Evolutionary conservation across 306 rosid species (phyloP).

Genomic region (Cicer pinnatifidum): DNA sequence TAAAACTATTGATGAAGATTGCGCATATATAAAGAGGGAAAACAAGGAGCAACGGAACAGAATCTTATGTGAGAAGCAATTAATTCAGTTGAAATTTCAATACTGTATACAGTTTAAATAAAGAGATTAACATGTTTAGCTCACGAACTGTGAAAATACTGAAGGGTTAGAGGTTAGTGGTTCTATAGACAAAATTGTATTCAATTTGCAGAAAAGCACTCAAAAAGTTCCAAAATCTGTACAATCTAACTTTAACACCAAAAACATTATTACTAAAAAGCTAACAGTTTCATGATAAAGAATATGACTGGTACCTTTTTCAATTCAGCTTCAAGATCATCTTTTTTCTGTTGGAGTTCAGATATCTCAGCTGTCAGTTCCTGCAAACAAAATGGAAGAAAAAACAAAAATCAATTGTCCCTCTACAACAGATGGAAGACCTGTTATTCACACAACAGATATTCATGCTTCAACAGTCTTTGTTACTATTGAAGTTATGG

Average conservation of each 20-base stretch:
- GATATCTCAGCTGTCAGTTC: slow-evolving; percentile 75
- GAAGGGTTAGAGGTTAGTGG: not conserved
- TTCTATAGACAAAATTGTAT: not conserved
- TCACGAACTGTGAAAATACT: slow-evolving; percentile 9
- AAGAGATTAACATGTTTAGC: not conserved
- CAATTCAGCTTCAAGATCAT: slow-evolving; percentile 84
- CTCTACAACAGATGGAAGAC: slow-evolving; percentile 39
- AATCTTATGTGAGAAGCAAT: slow-evolving; percentile 4
- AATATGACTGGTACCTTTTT: slow-evolving; percentile 63
- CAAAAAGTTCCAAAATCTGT: not conserved
- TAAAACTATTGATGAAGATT: slow-evolving; percentile 1
- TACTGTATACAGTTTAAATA: not conserved
- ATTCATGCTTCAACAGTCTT: not conserved
- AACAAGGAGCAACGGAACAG: slow-evolving; percentile 11
- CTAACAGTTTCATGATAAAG: not conserved
- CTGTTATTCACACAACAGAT: slow-evolving; percentile 31
- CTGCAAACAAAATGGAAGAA: slow-evolving; percentile 56
- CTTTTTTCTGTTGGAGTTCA: slow-evolving; percentile 80
- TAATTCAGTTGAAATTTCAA: slow-evolving; percentile 11
- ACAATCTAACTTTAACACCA: slow-evolving; percentile 7
- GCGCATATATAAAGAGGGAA: not conserved
- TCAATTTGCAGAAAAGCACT: slow-evolving; percentile 11
- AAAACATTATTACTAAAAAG: not conserved
- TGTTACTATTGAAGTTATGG: not conserved
- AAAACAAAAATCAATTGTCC: slow-evolving; percentile 35